phyloP scores from a whole-genome alignment of 768 basidiomycete species.

The Postia placenta region DNA sequence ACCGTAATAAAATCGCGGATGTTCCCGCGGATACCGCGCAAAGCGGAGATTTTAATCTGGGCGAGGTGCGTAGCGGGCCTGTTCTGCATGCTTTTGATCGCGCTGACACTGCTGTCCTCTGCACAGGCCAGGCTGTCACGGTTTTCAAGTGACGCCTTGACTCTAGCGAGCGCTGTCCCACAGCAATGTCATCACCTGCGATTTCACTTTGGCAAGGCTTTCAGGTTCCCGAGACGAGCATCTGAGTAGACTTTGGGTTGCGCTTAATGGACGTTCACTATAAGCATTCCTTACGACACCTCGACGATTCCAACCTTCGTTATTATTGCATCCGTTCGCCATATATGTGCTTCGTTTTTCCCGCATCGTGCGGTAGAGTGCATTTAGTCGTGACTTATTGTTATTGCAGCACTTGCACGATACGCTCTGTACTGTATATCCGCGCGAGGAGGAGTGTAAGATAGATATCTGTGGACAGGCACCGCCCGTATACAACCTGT shows the following conservation, averaged over 20 bases:
- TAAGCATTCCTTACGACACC: background rate
- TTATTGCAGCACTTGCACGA: background rate
- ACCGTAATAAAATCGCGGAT: background rate
- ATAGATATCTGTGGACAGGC: no score
- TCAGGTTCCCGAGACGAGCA: background rate
- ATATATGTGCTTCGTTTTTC: background rate
- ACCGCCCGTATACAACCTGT: no score
- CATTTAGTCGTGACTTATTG: background rate
- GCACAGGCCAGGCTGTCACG: background rate
- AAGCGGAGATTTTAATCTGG: background rate
- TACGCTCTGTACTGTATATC: background rate
- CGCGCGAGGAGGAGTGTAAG: background rate
- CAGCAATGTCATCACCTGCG: background rate
- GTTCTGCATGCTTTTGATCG: background rate
- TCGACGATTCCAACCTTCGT: background rate
- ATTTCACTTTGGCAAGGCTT: conserved; percentile 1
- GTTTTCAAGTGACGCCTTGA: background rate
- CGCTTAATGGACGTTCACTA: background rate
- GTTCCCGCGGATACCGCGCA: background rate
- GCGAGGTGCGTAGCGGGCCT: background rate
- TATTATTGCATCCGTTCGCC: background rate
- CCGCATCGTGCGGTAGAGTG: background rate
- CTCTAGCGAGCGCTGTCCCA: background rate
- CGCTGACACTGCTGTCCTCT: background rate
- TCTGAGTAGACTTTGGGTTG: background rate